Evolutionary conservation across 306 rosid species (phyloP), one percentile per base, ranked within the genome.

Genomic region (Citrullus colocynthis): DNA sequence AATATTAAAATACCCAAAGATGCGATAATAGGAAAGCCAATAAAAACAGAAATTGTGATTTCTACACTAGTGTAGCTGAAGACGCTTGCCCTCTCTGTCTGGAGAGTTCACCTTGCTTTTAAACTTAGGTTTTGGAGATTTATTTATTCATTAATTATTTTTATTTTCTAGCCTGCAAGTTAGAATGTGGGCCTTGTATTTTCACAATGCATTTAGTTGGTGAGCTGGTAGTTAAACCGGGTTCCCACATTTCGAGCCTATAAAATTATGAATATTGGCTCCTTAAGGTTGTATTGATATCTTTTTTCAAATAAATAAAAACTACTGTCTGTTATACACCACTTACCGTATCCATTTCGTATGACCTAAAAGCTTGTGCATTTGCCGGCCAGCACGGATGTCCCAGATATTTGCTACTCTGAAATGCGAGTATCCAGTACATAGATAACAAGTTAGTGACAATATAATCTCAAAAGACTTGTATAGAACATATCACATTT

Each of bases 331-430:
- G 32, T 41, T 39, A 7, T 36, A 66, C 52, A 66, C 52, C 74
- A 66, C 74, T 66, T 82, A 92, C 99, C 97, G 84, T 80, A 95
- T 89, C 99, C 99, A 95, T 78, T 92, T 91, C 54, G 91, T 86
- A 86, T 95, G 97, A 67, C 99, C 99, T 85, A 86, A 83, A 81
- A 95, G 97, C 89, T 90, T 92, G 85, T 95, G 97, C 97, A 95
- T 89, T 89, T 88, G 92, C 85, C 83, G 91, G 77, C 99, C 89
- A 17, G 99, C 85, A 75, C 93, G 97, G 67, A 95, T 95, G 81
- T 95, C 99, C 99, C 99, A 92, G 79, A 92, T 88, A 87, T 87
- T 92, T 41, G 97, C 93, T 78, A 90, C 85, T 76, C 99, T 95
- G 88, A 61, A 59, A 87, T 57, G 51, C 78, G 84, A 78, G 80